phyloP scores from a whole-genome alignment of 306 rosid species.

The Vigna mungo region DNA sequence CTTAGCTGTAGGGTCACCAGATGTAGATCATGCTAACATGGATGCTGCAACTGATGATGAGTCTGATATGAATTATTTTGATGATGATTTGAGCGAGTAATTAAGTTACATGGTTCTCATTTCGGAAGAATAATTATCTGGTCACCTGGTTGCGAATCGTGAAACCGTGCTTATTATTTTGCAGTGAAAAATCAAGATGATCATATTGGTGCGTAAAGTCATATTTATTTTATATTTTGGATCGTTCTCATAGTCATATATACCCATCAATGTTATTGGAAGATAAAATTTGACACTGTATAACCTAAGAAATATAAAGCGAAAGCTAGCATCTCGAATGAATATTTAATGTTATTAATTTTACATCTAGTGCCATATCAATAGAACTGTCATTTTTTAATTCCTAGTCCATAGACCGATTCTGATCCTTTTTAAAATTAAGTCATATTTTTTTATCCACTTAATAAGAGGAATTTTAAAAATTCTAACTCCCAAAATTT shows the following conservation, averaged over 20 bases:
- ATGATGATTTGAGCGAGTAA: slow-evolving; percentile 73
- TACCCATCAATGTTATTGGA: slow-evolving; percentile 34
- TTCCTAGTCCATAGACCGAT: no score
- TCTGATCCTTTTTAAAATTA: no score
- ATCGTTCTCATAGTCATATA: not conserved
- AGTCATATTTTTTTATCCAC: no score
- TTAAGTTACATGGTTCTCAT: slow-evolving; percentile 34
- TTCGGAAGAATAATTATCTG: slow-evolving; percentile 27
- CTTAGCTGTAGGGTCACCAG: slow-evolving; percentile 55
- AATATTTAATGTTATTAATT: not conserved
- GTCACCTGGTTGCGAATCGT: not conserved
- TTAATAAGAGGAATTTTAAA: no score
- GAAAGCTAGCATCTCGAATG: not conserved
- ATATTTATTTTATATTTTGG: slow-evolving; percentile 31
- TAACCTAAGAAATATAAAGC: slow-evolving; percentile 27
- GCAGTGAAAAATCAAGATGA: slow-evolving; percentile 34
- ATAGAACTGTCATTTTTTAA: not conserved
- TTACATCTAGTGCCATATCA: not conserved
- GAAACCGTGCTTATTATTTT: slow-evolving; percentile 17
- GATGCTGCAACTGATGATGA: slow-evolving; percentile 69
- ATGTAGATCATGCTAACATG: slow-evolving; percentile 54
- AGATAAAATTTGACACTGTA: slow-evolving; percentile 27
- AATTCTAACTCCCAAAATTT: no score
- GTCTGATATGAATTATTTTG: slow-evolving; percentile 76
- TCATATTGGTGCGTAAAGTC: not conserved